A percentile compares a stretch with the other conserved stretches of the same genome.
phyloP scores from a whole-genome alignment of 116 monocot species.

The Papilionanthe hybrid region DNA sequence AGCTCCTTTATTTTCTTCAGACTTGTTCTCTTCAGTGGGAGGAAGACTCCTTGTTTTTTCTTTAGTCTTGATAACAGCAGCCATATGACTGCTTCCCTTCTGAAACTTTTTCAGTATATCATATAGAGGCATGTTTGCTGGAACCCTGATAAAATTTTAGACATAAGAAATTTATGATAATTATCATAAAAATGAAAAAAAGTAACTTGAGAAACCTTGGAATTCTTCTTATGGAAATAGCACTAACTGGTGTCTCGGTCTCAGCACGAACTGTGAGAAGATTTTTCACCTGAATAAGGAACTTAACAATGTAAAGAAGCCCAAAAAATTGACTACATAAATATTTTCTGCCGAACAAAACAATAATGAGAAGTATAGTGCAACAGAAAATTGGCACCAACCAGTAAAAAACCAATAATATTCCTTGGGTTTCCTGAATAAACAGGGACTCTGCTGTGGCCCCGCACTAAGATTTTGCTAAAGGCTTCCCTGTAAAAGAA shows the following conservation, averaged over 20 bases:
- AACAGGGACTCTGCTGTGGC: slow-evolving; percentile 93
- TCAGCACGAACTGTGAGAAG: slow-evolving; percentile 97
- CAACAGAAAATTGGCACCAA: slow-evolving; percentile 17
- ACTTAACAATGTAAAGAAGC: not conserved
- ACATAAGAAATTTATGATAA: slow-evolving; percentile 4
- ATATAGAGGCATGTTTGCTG: slow-evolving; percentile 95
- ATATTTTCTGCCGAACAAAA: not conserved
- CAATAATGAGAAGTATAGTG: not conserved
- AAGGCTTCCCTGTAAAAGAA: slow-evolving; percentile 77
- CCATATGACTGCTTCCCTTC: slow-evolving; percentile 97
- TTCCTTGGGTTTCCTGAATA: slow-evolving; percentile 86
- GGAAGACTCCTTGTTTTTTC: slow-evolving; percentile 30
- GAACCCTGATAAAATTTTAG: slow-evolving; percentile 54
- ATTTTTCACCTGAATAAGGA: slow-evolving; percentile 70
- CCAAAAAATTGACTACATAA: not conserved
- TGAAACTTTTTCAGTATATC: slow-evolving; percentile 98
- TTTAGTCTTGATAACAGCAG: slow-evolving; percentile 81
- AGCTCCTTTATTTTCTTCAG: slow-evolving; percentile 28
- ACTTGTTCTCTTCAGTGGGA: slow-evolving; percentile 21
- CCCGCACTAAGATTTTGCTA: slow-evolving; percentile 95
- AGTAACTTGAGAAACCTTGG: slow-evolving; percentile 53
- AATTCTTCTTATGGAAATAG: slow-evolving; percentile 94
- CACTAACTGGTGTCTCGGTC: slow-evolving; percentile 96
- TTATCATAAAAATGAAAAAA: slow-evolving; percentile 7
- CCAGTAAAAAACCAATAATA: slow-evolving; percentile 92